Base-by-base conservation (phyloP, 192 early-diverging fungal species). In the Mortierella antarctica region DNA sequence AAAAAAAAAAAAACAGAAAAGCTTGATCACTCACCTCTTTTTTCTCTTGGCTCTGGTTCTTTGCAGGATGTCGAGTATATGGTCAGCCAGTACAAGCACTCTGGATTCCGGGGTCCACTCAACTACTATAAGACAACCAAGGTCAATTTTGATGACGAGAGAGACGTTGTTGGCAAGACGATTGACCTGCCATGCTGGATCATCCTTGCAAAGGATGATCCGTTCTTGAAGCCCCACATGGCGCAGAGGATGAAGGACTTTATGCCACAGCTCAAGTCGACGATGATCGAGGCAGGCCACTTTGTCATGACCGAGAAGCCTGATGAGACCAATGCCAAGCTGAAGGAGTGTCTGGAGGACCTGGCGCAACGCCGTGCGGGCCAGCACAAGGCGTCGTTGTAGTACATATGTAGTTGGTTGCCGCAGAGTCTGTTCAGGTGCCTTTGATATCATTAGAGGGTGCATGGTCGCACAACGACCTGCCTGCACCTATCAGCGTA, bases 81-180 rank as follows among this genome's bases (percentile, higher is more conserved):
- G 23, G 11, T 70, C 10, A 20, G 55, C 4, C 74, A 85, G 50
- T 85, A 61, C 53, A 62, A 66, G 23, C 12, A 11, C 31, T 41
- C 49, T 21, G 74, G 74, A 40, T 67, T 78, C 47, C 83, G 75
- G n/a, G 83, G 83, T 6, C 75, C 71, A 1, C 50, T 85, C 20
- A 85, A 85, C 72, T 85, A 70, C 46, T 85, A 85, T 69, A 84
- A 82, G 46, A 78, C 71, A n/a, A 66, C 59, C 13, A 75, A 47
- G 39, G 44, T 85, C 46, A 85, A 85, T 17, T 85, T 66, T 58
- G 79, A 85, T 21, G 83, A 85, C 41, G 83, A 85, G 47, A 7
- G 8, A 2, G 65, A 15, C 10, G 18, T 68, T 11, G 0, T 8
- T 44, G 53, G 42, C 6, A 17, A 56, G 51, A 57, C 6, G 5